These are phyloP conservation scores for Colletotrichum incanum DNA, from an alignment of 2,329 filamentous ascomycete genomes.

Conservation along the genomic window DNA sequence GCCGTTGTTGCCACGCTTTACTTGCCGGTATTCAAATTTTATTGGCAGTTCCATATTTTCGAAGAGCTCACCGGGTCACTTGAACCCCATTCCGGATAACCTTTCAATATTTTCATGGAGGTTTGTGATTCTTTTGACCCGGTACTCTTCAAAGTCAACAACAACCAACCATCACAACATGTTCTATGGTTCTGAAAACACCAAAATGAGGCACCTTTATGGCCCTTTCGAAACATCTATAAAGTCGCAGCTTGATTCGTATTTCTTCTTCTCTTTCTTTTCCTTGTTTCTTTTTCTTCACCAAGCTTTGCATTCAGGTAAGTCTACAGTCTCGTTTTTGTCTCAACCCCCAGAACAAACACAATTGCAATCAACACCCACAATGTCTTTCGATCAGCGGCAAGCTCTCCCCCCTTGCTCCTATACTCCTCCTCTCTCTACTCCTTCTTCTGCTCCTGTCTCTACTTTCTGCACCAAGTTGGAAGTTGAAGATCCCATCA, in stretches of 20 bases:
- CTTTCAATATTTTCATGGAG: background rate
- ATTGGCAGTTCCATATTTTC: background rate
- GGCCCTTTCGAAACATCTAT: background rate
- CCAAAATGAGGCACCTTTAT: background rate
- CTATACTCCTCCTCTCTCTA: background rate
- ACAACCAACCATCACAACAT: background rate
- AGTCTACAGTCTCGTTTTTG: background rate
- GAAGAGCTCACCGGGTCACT: background rate
- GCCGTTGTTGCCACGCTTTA: background rate
- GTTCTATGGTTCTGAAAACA: background rate
- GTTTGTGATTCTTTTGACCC: background rate
- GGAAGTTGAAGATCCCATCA: background rate
- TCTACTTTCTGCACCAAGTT: background rate
- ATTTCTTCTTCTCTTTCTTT: background rate
- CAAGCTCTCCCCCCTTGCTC: too few species aligned
- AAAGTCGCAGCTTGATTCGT: background rate
- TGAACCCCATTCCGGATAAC: background rate
- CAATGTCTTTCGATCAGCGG: background rate
- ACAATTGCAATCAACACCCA: background rate
- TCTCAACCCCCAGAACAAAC: background rate
- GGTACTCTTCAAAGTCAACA: background rate
- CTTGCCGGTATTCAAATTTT: background rate
- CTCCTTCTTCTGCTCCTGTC: background rate
- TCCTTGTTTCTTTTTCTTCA: background rate
- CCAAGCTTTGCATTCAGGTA: conserved; percentile 1